Conservation (phyloP, 1,139 yeast genomes). For the Scheffersomyces cryptocercus region DNA sequence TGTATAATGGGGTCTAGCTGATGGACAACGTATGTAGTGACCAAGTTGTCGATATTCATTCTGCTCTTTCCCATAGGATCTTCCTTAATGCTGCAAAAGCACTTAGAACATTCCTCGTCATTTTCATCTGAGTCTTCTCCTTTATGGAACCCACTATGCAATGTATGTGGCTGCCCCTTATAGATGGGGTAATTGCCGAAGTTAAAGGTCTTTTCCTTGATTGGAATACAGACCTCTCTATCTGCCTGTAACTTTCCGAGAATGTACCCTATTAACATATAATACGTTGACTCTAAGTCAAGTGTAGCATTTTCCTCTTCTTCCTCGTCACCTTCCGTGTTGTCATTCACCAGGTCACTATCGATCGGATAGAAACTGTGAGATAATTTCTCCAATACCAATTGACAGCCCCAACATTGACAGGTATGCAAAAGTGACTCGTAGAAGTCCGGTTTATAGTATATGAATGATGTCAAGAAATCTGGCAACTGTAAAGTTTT, state of each 20-base stretch:
- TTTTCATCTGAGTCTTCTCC: slow-evolving; percentile 2
- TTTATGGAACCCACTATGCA: slow-evolving; percentile 35
- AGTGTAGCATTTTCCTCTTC: slow-evolving; percentile 8
- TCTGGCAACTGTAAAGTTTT: slow-evolving; percentile 36
- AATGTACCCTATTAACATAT: slow-evolving; percentile 36
- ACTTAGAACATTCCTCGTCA: slow-evolving; percentile 8
- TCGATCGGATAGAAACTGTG: slow-evolving; percentile 24
- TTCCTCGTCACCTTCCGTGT: slow-evolving; percentile 5
- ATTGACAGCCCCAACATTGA: slow-evolving; percentile 37
- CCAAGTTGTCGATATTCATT: slow-evolving; percentile 34
- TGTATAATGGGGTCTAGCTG: slow-evolving; percentile 34
- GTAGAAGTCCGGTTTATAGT: slow-evolving; percentile 40
- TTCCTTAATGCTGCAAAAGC: slow-evolving; percentile 23
- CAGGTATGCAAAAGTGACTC: slow-evolving; percentile 40
- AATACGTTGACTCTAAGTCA: slow-evolving; percentile 32
- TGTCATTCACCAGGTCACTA: slow-evolving; percentile 14
- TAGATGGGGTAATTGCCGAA: slow-evolving; percentile 35
- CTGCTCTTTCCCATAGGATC: slow-evolving; percentile 26
- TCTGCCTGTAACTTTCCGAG: slow-evolving; percentile 40
- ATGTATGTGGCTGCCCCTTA: slow-evolving; percentile 40
- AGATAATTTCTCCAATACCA: slow-evolving; percentile 25
- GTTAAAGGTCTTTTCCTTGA: slow-evolving; percentile 26
- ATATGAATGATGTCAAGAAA: slow-evolving; percentile 40
- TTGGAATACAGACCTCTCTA: slow-evolving; percentile 41
- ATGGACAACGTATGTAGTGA: slow-evolving; percentile 37